Conservation (phyloP, 495 filamentous ascomycete genomes). For the Penicillium cosmopolitanum region DNA sequence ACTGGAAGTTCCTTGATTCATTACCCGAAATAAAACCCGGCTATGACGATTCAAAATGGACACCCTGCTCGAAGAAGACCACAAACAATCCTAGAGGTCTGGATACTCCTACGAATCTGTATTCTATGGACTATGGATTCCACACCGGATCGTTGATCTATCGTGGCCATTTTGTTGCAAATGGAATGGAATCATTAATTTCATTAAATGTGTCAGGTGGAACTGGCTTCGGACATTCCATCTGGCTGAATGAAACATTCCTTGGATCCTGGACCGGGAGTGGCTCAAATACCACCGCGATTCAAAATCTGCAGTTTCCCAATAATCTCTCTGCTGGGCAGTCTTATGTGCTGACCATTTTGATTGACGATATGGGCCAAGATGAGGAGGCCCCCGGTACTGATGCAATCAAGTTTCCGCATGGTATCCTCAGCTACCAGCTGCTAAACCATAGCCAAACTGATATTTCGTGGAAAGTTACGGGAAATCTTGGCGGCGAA, state of each 20-base stretch:
- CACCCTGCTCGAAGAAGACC: constrained; percentile 46
- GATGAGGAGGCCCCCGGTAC: constrained; percentile 60
- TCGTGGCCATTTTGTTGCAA: constrained; percentile 68
- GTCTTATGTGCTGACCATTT: constrained; percentile 62
- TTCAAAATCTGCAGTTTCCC: constrained; percentile 13
- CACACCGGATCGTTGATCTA: constrained; percentile 66
- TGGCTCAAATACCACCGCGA: constrained; percentile 12
- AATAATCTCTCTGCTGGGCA: constrained; percentile 50
- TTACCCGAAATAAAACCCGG: constrained; percentile 62
- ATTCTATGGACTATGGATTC: constrained; percentile 70
- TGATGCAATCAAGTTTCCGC: constrained; percentile 65
- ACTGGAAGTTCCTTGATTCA: constrained; percentile 67
- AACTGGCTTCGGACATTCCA: constrained; percentile 53
- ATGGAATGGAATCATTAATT: constrained; percentile 56
- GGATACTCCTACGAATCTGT: constrained; percentile 61
- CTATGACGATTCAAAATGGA: constrained; percentile 69
- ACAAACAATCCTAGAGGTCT: constrained; percentile 57
- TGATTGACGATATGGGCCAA: constrained; percentile 71
- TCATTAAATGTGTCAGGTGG: constrained; percentile 62
- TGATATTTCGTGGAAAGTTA: constrained; percentile 67
- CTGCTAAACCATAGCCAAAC: constrained; percentile 42
- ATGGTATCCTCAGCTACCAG: constrained; percentile 63
- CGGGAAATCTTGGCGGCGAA: constrained; percentile 72
- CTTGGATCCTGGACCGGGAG: constrained; percentile 57
- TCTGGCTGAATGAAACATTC: constrained; percentile 56